phyloP scores from a whole-genome alignment of 192 early-diverging fungal species.

The Paraglomus occultum region DNA sequence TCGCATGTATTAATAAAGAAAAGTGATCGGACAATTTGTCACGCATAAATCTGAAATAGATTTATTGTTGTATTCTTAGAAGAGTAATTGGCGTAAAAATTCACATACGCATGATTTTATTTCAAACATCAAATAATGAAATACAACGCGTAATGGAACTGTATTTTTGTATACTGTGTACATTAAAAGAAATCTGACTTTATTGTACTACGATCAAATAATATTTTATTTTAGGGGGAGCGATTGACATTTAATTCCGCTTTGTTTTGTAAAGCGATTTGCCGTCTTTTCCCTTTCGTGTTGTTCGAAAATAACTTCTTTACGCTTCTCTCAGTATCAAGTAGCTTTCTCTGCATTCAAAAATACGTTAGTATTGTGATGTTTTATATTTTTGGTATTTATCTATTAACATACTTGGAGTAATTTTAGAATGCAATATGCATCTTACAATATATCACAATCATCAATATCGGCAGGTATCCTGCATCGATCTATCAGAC shows the following conservation, averaged over 20 bases:
- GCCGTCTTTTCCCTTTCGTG: conserved; percentile 4
- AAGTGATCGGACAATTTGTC: no score
- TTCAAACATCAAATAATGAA: no score
- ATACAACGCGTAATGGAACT: no score
- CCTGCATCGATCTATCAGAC: background rate
- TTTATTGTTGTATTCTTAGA: no score
- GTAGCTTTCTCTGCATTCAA: conserved; percentile 4
- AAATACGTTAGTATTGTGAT: background rate
- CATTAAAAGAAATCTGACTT: no score
- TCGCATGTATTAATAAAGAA: no score
- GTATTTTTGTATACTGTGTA: no score
- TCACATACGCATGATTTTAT: no score
- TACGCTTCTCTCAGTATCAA: background rate
- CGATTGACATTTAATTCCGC: background rate
- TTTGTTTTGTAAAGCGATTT: conserved; percentile 1
- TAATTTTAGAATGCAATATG: conserved; percentile 20
- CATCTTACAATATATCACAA: conserved; percentile 1
- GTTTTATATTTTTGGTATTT: background rate
- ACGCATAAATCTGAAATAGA: no score
- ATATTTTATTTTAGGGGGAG: no score
- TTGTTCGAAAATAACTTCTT: conserved; percentile 1
- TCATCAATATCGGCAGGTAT: conserved; percentile 2
- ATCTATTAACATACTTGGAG: conserved; percentile 5
- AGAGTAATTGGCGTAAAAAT: no score
- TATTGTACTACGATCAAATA: no score